These are phyloP conservation scores for Phaeosphaeriaceae sp. DNA, from an alignment of 2,329 filamentous ascomycete genomes.

Conservation along the genomic window DNA sequence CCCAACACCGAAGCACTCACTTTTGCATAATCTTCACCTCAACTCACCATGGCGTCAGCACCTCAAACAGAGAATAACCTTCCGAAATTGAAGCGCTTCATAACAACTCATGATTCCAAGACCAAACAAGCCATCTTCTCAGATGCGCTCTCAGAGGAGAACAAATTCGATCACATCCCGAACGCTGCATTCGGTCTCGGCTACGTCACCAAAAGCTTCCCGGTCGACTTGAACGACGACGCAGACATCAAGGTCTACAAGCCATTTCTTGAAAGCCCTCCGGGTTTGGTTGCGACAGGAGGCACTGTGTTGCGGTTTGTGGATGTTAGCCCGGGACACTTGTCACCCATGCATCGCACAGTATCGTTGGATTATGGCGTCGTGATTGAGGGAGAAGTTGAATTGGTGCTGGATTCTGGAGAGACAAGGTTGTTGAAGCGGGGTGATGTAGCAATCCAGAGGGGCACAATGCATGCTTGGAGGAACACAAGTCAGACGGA, in stretches of 20 bases:
- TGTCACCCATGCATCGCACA: constrained; percentile 49
- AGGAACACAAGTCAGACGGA: constrained; percentile 35
- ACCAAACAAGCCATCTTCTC: constrained; percentile 46
- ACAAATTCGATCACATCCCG: constrained; percentile 26
- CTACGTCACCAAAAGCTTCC: constrained; percentile 58
- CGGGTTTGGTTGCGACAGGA: constrained; percentile 56
- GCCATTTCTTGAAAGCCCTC: constrained; percentile 51
- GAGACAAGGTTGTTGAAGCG: constrained; percentile 43
- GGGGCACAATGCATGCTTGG: constrained; percentile 51
- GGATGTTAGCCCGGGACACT: constrained; percentile 37
- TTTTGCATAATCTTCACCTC: background rate
- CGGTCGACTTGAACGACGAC: constrained; percentile 54
- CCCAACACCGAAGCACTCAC: background rate
- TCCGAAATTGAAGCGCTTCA: constrained; percentile 40
- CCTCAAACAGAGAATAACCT: constrained; percentile 27
- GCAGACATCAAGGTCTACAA: constrained; percentile 57
- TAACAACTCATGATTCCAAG: constrained; percentile 44
- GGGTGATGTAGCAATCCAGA: constrained; percentile 46
- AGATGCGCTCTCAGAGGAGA: constrained; percentile 29
- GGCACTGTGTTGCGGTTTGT: constrained; percentile 55
- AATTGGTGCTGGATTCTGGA: constrained; percentile 46
- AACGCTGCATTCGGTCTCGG: constrained; percentile 52
- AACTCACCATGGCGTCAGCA: constrained; percentile 21
- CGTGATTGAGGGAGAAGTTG: constrained; percentile 47
- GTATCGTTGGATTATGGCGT: constrained; percentile 49